Base-by-base conservation (phyloP, 139 green algal genomes). In the Zygnema circumcarinatum region DNA sequence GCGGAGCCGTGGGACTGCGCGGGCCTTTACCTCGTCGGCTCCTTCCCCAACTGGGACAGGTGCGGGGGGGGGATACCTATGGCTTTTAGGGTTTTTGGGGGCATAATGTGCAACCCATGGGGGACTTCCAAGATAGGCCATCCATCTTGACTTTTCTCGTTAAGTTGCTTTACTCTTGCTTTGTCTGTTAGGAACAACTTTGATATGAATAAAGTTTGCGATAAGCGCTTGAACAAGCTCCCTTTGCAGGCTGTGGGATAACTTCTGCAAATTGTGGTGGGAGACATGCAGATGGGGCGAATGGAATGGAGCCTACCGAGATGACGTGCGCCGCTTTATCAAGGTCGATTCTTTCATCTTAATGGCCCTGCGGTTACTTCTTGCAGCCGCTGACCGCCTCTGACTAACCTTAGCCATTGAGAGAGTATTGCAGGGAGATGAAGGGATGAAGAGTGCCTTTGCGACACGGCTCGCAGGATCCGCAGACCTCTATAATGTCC, bases 1-100 rank as follows among this genome's bases (percentile, higher is more conserved):
- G 95, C 97, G 0, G 97, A 99, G 93, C 96, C 97, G 0, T 99
- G 97, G 97, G 97, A 99, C 92, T 98, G 95, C 75, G 97, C 97
- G 81, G 96, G 96, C 0, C 93, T 99, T 31, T 98, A 98, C 92
- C 97, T 99, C 94, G 96, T 98, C 69, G 54, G 89, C 1, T 79
- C 22, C 25, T 93, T 94, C 80, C 97, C 97, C 11, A 97, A 99
- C 91, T 99, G 96, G 87, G 87, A 91, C 68, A 85, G 38, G 84
- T 89, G 33, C 31, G 81, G n/a, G n/a, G 56, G 29, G n/a, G n/a
- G n/a, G n/a, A n/a, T n/a, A 31, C 25, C 56, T 25, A 29, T 29
- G 56, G 56, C n/a, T n/a, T n/a, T n/a, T n/a, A n/a, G n/a, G n/a
- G n/a, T n/a, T n/a, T n/a, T n/a, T n/a, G n/a, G n/a, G n/a, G n/a